Conservation (phyloP, 129 eudicot species). For the Gnaphalium uliginosum region DNA sequence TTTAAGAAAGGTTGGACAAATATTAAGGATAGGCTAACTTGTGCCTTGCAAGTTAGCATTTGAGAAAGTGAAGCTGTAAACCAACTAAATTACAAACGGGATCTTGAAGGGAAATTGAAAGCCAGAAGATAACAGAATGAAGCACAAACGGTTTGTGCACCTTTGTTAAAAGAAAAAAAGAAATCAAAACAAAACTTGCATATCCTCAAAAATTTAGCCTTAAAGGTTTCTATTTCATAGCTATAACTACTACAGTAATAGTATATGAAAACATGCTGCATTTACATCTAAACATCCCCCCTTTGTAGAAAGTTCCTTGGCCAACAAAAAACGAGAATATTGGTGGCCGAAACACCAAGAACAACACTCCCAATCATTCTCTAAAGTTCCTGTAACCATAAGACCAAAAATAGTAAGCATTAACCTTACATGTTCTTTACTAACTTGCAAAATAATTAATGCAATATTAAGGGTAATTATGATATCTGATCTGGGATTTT, state of each 20-base stretch:
- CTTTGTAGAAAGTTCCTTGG: conserved; percentile 23
- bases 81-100: background rate
- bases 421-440: background rate
- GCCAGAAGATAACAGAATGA: background rate
- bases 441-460: background rate
- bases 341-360: background rate
- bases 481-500: background rate
- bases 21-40: background rate
- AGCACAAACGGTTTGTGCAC: background rate
- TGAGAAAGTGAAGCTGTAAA: background rate
- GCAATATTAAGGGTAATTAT: background rate
- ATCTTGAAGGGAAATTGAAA: background rate
- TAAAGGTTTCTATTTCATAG: background rate
- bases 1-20: too few species aligned
- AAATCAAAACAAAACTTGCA: conserved; percentile 15
- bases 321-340: conserved; percentile 12
- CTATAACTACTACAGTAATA: background rate
- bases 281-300: conserved; percentile 32
- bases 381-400: conserved; percentile 28
- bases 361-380: conserved; percentile 27
- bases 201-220: conserved; percentile 10
- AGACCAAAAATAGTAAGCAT: background rate
- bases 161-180: background rate
- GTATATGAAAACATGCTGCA: conserved; percentile 12
- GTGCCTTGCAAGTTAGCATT: background rate